These are phyloP conservation scores for Vicia faba DNA, from an alignment of 306 rosid genomes.

Conservation along the genomic window DNA sequence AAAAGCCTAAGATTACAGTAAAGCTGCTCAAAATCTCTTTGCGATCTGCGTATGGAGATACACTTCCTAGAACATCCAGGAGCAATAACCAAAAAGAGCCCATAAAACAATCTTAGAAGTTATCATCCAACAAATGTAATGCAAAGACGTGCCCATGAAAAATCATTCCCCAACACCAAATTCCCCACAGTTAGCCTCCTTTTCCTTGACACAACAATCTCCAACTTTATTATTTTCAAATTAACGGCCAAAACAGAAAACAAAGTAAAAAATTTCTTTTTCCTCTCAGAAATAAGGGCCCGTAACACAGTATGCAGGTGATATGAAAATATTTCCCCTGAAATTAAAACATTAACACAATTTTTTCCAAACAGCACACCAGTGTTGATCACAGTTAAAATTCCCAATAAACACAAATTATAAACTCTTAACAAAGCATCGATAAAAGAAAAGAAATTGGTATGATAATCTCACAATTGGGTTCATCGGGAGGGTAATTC, in stretches of 20 bases:
- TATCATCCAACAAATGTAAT: neutral
- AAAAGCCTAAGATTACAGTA: neutral
- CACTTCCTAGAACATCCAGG: neutral
- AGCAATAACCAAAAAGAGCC: neutral
- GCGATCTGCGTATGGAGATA: too few species aligned
- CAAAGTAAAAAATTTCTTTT: neutral
- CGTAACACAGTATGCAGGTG: neutral
- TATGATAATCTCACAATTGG: constrained; percentile 53
- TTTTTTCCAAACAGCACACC: constrained; percentile 17
- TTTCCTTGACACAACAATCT: too few species aligned
- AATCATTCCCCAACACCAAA: constrained; percentile 10
- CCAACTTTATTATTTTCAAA: too few species aligned
- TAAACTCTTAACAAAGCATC: neutral
- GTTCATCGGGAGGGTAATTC: constrained; percentile 72
- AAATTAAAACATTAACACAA: neutral
- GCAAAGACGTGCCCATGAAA: constrained; percentile 1
- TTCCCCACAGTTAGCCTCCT: neutral
- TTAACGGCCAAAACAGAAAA: neutral
- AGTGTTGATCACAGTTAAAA: constrained; percentile 28
- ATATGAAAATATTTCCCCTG: neutral
- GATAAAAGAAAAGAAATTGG: too few species aligned
- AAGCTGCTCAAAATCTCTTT: too few species aligned
- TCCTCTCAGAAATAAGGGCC: neutral
- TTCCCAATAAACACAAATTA: neutral
- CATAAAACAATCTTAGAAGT: neutral